Conservation (phyloP, 2,329 filamentous ascomycete genomes). For the Xylariaceae sp. region DNA sequence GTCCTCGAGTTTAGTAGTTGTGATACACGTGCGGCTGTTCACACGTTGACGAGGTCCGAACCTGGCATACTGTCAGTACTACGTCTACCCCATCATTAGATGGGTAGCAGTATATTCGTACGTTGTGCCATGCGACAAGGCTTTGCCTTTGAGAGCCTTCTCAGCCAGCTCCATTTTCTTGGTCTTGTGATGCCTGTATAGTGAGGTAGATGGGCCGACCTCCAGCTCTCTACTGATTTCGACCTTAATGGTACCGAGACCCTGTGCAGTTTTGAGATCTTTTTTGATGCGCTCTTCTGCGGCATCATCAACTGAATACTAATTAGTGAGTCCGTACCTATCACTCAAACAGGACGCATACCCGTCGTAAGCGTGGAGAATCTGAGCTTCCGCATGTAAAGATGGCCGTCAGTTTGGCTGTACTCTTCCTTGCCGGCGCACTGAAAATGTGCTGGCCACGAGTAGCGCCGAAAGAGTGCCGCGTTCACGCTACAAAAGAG, state of each 20-base stretch:
- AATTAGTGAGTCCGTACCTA: neutral
- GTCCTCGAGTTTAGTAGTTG: too few species aligned
- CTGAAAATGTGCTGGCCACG: neutral
- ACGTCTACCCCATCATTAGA: neutral
- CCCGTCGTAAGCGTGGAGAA: constrained; percentile 29
- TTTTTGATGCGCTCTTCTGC: constrained; percentile 25
- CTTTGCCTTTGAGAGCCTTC: constrained; percentile 33
- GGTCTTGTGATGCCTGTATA: neutral
- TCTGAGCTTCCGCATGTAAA: constrained; percentile 21
- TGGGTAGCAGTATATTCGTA: constrained; percentile 12
- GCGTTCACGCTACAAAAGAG: neutral
- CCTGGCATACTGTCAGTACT: neutral
- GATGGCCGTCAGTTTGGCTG: neutral
- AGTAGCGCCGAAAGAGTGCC: neutral
- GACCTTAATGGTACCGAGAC: constrained; percentile 30
- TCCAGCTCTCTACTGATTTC: constrained; percentile 16
- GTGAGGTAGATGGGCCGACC: neutral
- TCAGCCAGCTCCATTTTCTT: constrained; percentile 28
- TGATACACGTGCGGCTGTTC: too few species aligned
- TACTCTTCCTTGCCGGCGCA: neutral
- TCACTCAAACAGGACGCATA: constrained; percentile 5
- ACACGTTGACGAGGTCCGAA: too few species aligned
- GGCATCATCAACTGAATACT: constrained; percentile 23
- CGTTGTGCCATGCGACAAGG: constrained; percentile 33
- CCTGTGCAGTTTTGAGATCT: constrained; percentile 22